These are phyloP conservation scores for Colletotrichum godetiae DNA, from an alignment of 2,329 filamentous ascomycete genomes.

Conservation along the genomic window DNA sequence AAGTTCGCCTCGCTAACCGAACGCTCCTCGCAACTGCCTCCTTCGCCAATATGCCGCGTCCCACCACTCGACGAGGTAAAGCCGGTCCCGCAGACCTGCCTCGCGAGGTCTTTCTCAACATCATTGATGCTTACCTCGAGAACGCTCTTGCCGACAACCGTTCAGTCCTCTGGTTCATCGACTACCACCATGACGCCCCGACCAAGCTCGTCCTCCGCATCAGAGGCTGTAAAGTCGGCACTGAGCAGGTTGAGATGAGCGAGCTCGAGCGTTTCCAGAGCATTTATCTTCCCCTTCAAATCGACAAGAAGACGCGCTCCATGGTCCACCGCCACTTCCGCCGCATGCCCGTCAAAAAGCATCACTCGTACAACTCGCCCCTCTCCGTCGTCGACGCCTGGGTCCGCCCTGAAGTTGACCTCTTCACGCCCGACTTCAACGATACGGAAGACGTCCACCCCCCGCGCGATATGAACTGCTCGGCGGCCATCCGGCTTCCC, in stretches of 20 bases:
- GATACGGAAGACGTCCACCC: slow-evolving; percentile 23
- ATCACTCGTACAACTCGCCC: background rate
- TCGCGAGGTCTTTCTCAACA: slow-evolving; percentile 2
- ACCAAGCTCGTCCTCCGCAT: background rate
- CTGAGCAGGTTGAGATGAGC: background rate
- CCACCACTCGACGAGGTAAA: background rate
- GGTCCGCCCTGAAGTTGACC: slow-evolving; percentile 30
- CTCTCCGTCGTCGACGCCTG: background rate
- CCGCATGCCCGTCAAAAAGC: background rate
- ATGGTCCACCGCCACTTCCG: slow-evolving; percentile 15
- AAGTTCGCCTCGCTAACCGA: background rate
- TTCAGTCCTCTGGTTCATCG: background rate
- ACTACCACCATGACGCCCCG: background rate
- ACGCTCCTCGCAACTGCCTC: too few species aligned
- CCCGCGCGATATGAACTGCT: background rate
- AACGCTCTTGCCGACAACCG: background rate
- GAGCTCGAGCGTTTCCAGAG: background rate
- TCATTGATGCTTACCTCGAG: background rate
- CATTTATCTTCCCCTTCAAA: background rate
- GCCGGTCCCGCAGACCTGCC: background rate
- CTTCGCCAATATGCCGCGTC: too few species aligned
- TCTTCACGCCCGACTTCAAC: slow-evolving; percentile 39
- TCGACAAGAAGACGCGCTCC: background rate
- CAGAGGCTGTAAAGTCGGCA: background rate
- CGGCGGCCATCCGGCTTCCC: background rate